Base-by-base conservation (phyloP, 257 asterid species). In the Eucommia ulmoides region DNA sequence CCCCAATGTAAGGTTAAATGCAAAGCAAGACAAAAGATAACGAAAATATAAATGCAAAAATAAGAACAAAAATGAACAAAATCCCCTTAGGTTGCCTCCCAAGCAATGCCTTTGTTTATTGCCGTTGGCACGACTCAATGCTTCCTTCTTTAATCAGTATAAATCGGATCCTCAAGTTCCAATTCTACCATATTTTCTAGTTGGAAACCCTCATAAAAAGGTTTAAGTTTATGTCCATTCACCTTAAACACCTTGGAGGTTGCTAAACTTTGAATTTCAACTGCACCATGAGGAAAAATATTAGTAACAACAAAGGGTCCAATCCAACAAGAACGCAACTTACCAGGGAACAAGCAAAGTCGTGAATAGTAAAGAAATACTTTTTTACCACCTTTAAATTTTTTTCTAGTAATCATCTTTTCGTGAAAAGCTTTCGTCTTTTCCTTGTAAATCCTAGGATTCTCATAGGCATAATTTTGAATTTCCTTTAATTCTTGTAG, bases 1-100 rank as follows among this genome's bases (percentile, higher is more conserved):
- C 45, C 45, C 45, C n/a, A 38, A 38, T 38, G 45, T 38, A 38
- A 38, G 45, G 45, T 38, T 15, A 38, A 38, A 38, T 38, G 45
- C 45, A 38, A 38, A 38, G 45, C 10, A 38, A 38, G 16, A 2
- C 4, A 6, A 38, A 38, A 38, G n/a, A 38, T 38, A 38, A 38
- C n/a, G 4, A 38, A 38, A 38, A 38, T 38, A 38, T 38, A 38
- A 38, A 38, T 38, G 45, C n/a, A 15, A 7, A 38, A 7, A 38
- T 38, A 38, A 38, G n/a, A 38, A 38, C 17, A 12, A 38, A 38
- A 38, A 38, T 8, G 45, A 38, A 38, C 45, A 14, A 38, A 38
- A 15, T 38, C 45, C 45, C 45, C n/a, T 15, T 38, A 14, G 45
- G n/a, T 38, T 38, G 45, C 15, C 45, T 38, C 45, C 7, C n/a